Evolutionary conservation across 768 basidiomycete genomes (phyloP).

Genomic region (Pilatotrama ljubarskyi): DNA sequence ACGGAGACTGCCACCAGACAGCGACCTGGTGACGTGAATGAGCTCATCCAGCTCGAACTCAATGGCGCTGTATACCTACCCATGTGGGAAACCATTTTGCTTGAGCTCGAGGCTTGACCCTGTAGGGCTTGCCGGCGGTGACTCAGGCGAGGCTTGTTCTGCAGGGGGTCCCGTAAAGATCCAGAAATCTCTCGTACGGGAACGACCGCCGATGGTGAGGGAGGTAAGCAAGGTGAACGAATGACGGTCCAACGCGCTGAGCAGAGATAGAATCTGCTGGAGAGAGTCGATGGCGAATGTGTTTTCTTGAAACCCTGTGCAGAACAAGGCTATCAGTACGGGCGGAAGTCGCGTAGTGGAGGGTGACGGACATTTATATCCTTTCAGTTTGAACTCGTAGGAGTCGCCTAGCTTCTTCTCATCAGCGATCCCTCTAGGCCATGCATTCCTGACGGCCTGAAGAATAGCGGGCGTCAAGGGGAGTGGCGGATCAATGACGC

Average conservation of each 20-base stretch:
- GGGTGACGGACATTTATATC: conserved; percentile 65
- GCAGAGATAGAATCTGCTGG: conserved; percentile 64
- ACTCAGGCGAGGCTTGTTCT: conserved; percentile 35
- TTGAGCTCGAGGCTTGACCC: conserved; percentile 38
- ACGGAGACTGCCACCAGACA: background rate
- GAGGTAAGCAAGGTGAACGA: conserved; percentile 70
- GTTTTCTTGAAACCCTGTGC: conserved; percentile 75
- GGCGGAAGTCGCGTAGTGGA: conserved; percentile 16
- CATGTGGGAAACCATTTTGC: conserved; percentile 12
- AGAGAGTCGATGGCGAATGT: conserved; percentile 75
- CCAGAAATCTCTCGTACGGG: conserved; percentile 77
- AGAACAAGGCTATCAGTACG: conserved; percentile 18
- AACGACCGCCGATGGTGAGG: conserved; percentile 67
- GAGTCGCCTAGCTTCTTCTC: conserved; percentile 75
- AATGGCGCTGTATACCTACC: background rate
- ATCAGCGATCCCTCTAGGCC: conserved; percentile 77
- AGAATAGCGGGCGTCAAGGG: conserved; percentile 77
- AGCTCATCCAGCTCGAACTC: background rate
- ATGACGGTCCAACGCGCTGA: conserved; percentile 65
- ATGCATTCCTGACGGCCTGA: conserved; percentile 74
- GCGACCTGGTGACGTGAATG: background rate
- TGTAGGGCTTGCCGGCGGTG: conserved; percentile 35
- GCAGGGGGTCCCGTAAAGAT: conserved; percentile 58
- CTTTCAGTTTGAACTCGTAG: conserved; percentile 81
- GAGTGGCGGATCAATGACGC: conserved; percentile 76